Conservation (phyloP, 345 rosid species). For the Kandelia obovata region DNA sequence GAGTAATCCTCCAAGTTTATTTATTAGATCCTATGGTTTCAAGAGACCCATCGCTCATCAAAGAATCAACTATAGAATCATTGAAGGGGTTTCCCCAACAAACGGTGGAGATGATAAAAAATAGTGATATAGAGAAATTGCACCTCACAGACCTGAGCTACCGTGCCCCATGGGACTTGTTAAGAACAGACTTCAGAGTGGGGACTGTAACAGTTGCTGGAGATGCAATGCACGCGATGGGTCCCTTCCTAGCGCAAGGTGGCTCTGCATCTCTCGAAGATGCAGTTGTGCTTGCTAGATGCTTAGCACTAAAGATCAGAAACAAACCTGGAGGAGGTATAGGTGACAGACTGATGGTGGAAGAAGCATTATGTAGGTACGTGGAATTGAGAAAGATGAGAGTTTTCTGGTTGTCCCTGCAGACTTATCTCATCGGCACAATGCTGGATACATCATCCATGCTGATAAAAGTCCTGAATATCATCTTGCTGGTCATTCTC, state of each 20-base stretch:
- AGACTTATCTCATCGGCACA: conserved; percentile 41
- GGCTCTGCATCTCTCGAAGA: conserved; percentile 37
- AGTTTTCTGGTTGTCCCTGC: conserved; percentile 32
- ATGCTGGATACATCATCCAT: conserved; percentile 19
- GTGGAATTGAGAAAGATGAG: conserved; percentile 14
- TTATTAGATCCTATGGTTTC: conserved; percentile 15
- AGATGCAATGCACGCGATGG: conserved; percentile 41
- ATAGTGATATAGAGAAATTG: conserved; percentile 6
- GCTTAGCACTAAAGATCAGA: conserved; percentile 16
- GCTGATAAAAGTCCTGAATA: conserved; percentile 16
- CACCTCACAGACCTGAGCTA: conserved; percentile 20
- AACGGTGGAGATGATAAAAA: conserved; percentile 12
- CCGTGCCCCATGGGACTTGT: conserved; percentile 25
- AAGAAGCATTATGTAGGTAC: conserved; percentile 15
- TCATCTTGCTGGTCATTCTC: conserved; percentile 19
- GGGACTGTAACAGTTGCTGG: conserved; percentile 30
- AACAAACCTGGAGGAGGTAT: neutral
- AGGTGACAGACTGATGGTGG: neutral
- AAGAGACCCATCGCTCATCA: conserved; percentile 17
- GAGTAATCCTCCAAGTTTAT: neutral
- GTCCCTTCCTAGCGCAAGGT: conserved; percentile 34
- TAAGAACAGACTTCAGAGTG: conserved; percentile 9
- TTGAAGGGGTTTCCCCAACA: conserved; percentile 16
- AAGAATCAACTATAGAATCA: conserved; percentile 14
- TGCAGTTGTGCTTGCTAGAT: conserved; percentile 21